Evolutionary conservation across 2,329 filamentous ascomycete genomes (phyloP).

Genomic region (Aspergillus fijiensis): DNA sequence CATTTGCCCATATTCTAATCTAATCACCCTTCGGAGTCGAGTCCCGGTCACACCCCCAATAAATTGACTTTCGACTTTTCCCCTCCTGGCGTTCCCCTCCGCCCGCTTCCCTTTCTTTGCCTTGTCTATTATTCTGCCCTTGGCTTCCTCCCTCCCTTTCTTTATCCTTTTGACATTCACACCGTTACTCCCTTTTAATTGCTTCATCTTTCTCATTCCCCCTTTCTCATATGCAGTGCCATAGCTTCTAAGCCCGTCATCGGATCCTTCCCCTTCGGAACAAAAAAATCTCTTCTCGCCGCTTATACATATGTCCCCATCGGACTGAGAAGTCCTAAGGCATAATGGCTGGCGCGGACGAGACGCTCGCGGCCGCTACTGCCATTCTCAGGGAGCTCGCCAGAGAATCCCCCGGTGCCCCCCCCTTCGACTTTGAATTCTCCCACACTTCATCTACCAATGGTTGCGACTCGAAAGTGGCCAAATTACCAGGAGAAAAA

Average conservation of each 20-base stretch:
- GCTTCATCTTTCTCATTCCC: conserved; percentile 6
- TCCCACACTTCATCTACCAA: conserved; percentile 42
- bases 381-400: conserved; percentile 48
- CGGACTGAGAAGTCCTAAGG: conserved; percentile 30
- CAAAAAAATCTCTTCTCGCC: conserved; percentile 8
- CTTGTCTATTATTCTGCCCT: conserved; percentile 5
- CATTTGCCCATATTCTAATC: conserved; percentile 9
- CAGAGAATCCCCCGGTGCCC: conserved; percentile 38
- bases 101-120: conserved; percentile 4
- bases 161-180: conserved; percentile 2
- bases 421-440: conserved; percentile 38
- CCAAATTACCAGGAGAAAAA: conserved; percentile 75
- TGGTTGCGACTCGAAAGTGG: conserved; percentile 52
- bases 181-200: neutral
- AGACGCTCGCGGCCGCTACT: conserved; percentile 49
- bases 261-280: neutral
- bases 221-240: conserved; percentile 8
- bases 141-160: conserved; percentile 5
- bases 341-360: conserved; percentile 49
- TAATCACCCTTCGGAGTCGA: conserved; percentile 5
- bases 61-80: conserved; percentile 6
- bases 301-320: conserved; percentile 22
- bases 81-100: conserved; percentile 7
- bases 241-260: conserved; percentile 2
- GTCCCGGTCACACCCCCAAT: conserved; percentile 1